phyloP scores from a whole-genome alignment of 2,329 filamentous ascomycete genomes.

The Cladosporium sp. region DNA sequence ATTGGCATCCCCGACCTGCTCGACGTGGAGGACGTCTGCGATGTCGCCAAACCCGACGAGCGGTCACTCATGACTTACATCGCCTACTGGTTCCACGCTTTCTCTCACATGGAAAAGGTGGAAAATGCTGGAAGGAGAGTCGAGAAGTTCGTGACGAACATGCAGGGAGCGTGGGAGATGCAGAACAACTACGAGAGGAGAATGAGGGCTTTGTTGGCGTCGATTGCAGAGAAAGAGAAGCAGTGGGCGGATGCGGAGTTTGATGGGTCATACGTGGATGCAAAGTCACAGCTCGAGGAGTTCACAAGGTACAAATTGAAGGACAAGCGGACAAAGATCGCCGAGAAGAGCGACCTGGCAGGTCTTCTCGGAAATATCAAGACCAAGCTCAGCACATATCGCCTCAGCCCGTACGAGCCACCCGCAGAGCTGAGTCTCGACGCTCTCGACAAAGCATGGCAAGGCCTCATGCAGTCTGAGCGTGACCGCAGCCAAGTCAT shows the following conservation, averaged over 20 bases:
- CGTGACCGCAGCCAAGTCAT: constrained; percentile 87
- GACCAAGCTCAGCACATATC: constrained; percentile 94
- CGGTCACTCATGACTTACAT: constrained; percentile 99
- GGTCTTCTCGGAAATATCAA: constrained; percentile 96
- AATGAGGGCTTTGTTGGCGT: constrained; percentile 74
- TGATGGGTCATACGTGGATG: constrained; percentile 86
- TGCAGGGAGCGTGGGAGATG: constrained; percentile 99
- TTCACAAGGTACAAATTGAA: constrained; percentile 89
- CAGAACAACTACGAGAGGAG: constrained; percentile 90
- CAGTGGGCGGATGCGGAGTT: constrained; percentile 77
- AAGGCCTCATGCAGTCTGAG: constrained; percentile 72
- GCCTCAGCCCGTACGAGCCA: constrained; percentile 83
- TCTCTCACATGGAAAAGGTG: constrained; percentile 97
- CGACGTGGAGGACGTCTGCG: constrained; percentile 96
- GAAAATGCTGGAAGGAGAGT: constrained; percentile 94
- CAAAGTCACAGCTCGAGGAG: constrained; percentile 75
- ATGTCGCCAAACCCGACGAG: constrained; percentile 93
- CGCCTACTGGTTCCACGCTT: constrained; percentile 99
- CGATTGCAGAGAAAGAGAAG: constrained; percentile 68
- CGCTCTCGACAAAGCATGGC: constrained; percentile 78
- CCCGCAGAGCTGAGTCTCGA: constrained; percentile 78
- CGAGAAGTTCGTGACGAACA: constrained; percentile 97
- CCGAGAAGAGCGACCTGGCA: constrained; percentile 92
- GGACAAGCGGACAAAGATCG: constrained; percentile 91
- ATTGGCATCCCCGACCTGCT: constrained; percentile 94